Percentiles rank a stretch among this genome's conserved stretches.
Conservation (phyloP, 257 asterid genomes). For the Solanum chilense region DNA sequence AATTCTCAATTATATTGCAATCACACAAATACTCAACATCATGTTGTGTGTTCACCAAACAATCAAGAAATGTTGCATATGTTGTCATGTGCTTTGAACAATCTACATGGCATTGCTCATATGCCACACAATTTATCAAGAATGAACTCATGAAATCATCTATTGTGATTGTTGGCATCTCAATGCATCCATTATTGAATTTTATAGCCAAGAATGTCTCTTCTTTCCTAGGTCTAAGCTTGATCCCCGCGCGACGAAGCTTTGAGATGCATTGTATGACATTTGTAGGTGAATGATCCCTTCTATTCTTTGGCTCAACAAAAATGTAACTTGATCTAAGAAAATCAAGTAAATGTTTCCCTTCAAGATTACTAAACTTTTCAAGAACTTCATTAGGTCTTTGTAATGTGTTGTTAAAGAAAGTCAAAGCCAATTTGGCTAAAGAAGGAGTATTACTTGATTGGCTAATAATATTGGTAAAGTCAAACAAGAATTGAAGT, state of each 20-base stretch:
- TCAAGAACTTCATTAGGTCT: conserved; percentile 30
- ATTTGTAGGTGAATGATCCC: conserved; percentile 10
- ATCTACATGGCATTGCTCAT: conserved; percentile 62
- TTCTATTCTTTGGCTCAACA: conserved; percentile 6
- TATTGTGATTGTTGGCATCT: conserved; percentile 59
- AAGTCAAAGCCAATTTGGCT: conserved; percentile 22
- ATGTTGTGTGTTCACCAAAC: conserved; percentile 42
- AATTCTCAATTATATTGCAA: conserved; percentile 53
- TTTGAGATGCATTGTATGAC: conserved; percentile 58
- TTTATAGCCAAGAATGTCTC: conserved; percentile 46
- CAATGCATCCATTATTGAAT: conserved; percentile 50
- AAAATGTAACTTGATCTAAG: conserved; percentile 68
- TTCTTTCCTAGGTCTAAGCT: conserved; percentile 20
- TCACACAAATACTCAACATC: conserved; percentile 59
- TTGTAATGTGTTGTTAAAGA: conserved; percentile 45
- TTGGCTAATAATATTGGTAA: conserved; percentile 13
- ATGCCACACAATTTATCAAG: conserved; percentile 71
- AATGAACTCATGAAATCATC: conserved; percentile 78
- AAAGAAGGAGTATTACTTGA: conserved; percentile 25
- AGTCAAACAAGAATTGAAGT: conserved; percentile 46
- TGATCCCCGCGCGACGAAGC: conserved; percentile 66
- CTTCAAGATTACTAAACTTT: conserved; percentile 14
- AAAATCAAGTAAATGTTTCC: conserved; percentile 70
- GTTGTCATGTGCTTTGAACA: conserved; percentile 75
- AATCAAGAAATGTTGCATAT: conserved; percentile 58